Evolutionary conservation across 169 alveolate species (phyloP), one percentile per base, ranked within the genome.

Genomic region (Plasmodium blacklocki): DNA sequence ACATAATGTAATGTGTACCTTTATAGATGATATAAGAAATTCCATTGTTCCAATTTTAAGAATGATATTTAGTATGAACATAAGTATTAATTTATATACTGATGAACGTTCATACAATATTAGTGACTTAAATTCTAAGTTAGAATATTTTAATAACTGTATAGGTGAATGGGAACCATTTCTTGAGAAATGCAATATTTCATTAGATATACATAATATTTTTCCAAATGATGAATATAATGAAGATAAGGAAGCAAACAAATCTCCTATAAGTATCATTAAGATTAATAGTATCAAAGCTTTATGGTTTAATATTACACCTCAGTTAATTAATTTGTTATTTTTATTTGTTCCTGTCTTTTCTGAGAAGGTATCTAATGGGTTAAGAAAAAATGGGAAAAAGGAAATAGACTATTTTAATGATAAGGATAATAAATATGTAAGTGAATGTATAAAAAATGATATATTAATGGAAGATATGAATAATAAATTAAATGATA

Each of bases 121-220:
- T 47, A 78, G 60, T 50, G 80, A 83, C 21, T 92, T 93, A 63
- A 76, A 90, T 23, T 80, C 94, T 18, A 78, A 93, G 39, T 66
- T 94, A 32, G 95, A 93, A 47, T 94, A 94, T 83, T 92, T 93
- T 88, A 94, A 94, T 80, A 91, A 94, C n/a, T 74, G 88, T 29
- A 90, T 94, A 15, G 96, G 96, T 58, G 96, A 94, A 54, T 94
- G 96, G 96, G 96, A 94, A 76, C 96, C 96, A 49, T 94, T 88
- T 88, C 54, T 94, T 49, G 96, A 94, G 68, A 88, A 92, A 32
- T 93, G 94, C 66, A 93, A 89, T 76, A 76, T 50, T 49, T 89
- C 91, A 32, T 76, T 54, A 45, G 93, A 54, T 49, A 71, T 74
- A 21, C 89, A 76, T 39, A 58, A 59, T 32, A 64, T 74, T 18